Percentiles rank a stretch among this genome's conserved stretches.
Evolutionary conservation across 1,284 basidiomycete species (phyloP).

Genomic region (Xerocomus amazonicus): DNA sequence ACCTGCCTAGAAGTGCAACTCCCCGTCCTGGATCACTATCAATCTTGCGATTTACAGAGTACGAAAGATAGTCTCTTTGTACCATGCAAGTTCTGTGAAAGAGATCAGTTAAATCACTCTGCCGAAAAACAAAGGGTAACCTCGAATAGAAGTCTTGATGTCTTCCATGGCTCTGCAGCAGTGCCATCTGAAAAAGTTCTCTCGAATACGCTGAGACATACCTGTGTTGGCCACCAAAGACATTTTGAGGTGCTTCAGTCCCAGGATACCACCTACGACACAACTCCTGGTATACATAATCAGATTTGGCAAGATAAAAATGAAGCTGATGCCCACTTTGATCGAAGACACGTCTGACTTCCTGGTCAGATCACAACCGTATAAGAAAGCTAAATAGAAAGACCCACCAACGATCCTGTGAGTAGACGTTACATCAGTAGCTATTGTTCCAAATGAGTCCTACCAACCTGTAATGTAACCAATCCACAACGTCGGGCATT

Average conservation of each 20-base stretch:
- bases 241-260: slow-evolving; percentile 14
- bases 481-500: slow-evolving; percentile 72
- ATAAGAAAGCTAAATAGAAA: not conserved
- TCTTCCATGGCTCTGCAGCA: slow-evolving; percentile 68
- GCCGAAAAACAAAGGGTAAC: slow-evolving; percentile 34
- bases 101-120: not conserved
- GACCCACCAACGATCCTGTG: slow-evolving; percentile 58
- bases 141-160: slow-evolving; percentile 70
- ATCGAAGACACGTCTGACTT: slow-evolving; percentile 71
- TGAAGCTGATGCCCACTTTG: slow-evolving; percentile 46
- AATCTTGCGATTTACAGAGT: not conserved
- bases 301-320: not conserved
- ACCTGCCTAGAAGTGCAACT: too few relatives aligned
- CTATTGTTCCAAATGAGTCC: not conserved
- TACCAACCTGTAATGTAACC: slow-evolving; percentile 73
- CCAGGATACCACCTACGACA: slow-evolving; percentile 68
- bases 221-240: slow-evolving; percentile 23
- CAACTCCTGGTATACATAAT: slow-evolving; percentile 51
- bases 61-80: slow-evolving; percentile 27
- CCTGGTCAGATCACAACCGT: not conserved
- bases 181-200: not conserved
- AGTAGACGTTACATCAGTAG: slow-evolving; percentile 7
- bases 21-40: not conserved
- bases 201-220: slow-evolving; percentile 34
- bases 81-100: slow-evolving; percentile 26